Base-by-base conservation (phyloP, 129 eudicot species). In the Chrysanthemum makinoi region DNA sequence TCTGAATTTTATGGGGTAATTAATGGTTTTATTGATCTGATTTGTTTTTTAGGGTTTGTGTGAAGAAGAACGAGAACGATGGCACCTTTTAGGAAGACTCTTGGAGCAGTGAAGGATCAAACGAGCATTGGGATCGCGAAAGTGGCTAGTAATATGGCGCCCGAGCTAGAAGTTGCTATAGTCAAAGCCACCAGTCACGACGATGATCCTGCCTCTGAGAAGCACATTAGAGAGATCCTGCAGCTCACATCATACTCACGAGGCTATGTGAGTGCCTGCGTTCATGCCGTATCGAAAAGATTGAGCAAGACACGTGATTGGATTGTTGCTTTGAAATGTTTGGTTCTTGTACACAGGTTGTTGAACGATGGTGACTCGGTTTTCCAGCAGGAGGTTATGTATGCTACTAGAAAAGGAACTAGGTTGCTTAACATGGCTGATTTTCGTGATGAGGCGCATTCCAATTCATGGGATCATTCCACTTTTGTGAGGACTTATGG, bases 381-480 rank as follows among this genome's bases (percentile, higher is more conserved):
- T 3, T n/a, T 55, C 60, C 10, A n/a, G 18, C 15, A 35, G 26
- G 96, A 89, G 63, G 82, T 89, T 62, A 80, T 86, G 93, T 89
- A 84, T 58, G 85, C 93, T 1, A 89, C 93, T 7, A 65, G 96
- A 49, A 80, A 85, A 57, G 96, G 96, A 5, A 84, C 96, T 1
- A 66, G 73, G 61, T 59, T 75, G 60, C 74, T 75, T 59, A 75
- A 75, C 24, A 67, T 75, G 80, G 19, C 80, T 2, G 74, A 66
- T 75, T 75, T 75, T 20, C 80, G 80, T 10, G 96, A 89, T 39
- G 96, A 75, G 51, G 80, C 80, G 15, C 80, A 76, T 61, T 76
- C 80, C 5, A 89, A 72, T 72, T 89, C 93, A 5, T 89, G 96
- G 96, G 96, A 89, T 73, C 93, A 89, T 28, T 89, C 96, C 3